These are phyloP conservation scores for Monilinia polystroma DNA, from an alignment of 2,329 filamentous ascomycete species.

Conservation along the genomic window DNA sequence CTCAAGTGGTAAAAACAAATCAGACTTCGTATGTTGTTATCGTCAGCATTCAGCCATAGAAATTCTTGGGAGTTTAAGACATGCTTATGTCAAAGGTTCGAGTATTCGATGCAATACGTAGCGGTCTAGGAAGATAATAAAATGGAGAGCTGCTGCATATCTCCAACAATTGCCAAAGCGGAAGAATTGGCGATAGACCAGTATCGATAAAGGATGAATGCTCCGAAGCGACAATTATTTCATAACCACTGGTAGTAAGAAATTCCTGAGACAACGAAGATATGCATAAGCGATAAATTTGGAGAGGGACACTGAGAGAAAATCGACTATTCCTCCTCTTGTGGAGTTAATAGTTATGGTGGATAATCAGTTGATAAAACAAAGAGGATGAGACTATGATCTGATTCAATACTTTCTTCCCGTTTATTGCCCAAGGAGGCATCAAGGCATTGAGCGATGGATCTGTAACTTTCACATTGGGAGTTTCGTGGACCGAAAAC, in stretches of 20 bases:
- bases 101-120: not conserved
- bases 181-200: slow-evolving; percentile 1
- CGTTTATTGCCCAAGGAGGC: not conserved
- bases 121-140: not conserved
- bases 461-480: not conserved
- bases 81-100: not conserved
- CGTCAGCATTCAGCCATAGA: not conserved
- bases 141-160: not conserved
- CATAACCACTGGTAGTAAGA: not conserved
- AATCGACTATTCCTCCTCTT: not conserved
- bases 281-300: not conserved
- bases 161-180: not conserved
- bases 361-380: not conserved
- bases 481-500: not conserved
- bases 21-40: slow-evolving; percentile 7
- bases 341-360: not conserved
- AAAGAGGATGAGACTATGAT: slow-evolving; percentile 1
- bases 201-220: not conserved
- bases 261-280: not conserved
- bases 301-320: not conserved
- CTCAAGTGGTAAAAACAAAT: slow-evolving; percentile 1
- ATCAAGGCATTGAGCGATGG: not conserved
- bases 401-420: not conserved
- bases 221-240: not conserved
- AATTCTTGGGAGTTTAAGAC: slow-evolving; percentile 3